phyloP scores from a whole-genome alignment of 164 flowering plant species.

The Echeveria elegans region DNA sequence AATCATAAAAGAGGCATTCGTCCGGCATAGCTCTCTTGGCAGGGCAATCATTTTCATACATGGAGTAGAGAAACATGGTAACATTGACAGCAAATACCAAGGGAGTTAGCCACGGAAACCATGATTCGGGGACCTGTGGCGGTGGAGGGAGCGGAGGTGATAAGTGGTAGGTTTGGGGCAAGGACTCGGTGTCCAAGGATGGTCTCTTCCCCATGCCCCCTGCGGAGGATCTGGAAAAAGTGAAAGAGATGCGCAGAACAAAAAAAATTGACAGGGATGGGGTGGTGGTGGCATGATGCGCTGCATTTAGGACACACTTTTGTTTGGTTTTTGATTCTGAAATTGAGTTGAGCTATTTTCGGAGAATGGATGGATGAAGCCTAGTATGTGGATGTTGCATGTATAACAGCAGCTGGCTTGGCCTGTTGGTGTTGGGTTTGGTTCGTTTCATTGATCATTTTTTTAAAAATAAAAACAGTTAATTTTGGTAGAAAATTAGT shows the following conservation, averaged over 20 bases:
- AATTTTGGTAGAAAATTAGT: too few species aligned
- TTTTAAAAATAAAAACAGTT: too few species aligned
- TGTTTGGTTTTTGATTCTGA: neutral
- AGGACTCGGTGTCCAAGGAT: slow-evolving; percentile 4
- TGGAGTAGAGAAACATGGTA: slow-evolving; percentile 5
- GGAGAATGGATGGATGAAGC: neutral
- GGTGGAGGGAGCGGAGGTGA: neutral
- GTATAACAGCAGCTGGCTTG: too few species aligned
- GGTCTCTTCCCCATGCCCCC: slow-evolving; percentile 8
- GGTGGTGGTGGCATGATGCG: neutral
- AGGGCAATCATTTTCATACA: slow-evolving; percentile 13
- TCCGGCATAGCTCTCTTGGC: neutral
- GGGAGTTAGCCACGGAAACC: slow-evolving; percentile 10
- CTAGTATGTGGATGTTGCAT: neutral
- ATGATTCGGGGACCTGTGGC: slow-evolving; percentile 5
- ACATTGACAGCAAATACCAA: slow-evolving; percentile 5
- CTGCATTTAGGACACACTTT: neutral
- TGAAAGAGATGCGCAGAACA: neutral
- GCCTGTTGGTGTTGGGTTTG: neutral
- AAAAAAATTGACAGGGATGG: neutral
- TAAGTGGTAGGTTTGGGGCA: slow-evolving; percentile 3
- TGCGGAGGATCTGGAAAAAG: neutral
- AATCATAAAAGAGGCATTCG: slow-evolving; percentile 3
- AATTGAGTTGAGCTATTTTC: neutral
- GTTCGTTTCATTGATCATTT: too few species aligned